Conservation (phyloP, 306 rosid species). For the Malus fusca region DNA sequence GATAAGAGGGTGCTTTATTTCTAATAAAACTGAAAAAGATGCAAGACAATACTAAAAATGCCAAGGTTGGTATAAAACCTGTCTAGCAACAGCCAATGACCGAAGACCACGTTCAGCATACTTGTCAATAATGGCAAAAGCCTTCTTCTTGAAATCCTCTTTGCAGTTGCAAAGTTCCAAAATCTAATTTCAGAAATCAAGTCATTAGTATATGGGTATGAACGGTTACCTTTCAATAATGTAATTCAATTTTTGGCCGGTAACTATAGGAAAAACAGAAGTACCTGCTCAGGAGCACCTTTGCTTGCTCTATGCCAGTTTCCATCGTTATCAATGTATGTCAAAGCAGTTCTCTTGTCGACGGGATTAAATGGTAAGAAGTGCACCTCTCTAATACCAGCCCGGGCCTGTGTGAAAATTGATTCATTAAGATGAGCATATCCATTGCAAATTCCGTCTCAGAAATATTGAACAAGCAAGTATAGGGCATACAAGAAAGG, state of each 20-base stretch:
- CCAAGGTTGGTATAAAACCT: constrained; percentile 42
- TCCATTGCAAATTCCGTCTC: background rate
- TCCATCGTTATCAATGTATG: constrained; percentile 73
- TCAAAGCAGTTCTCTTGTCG: constrained; percentile 97
- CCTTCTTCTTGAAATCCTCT: constrained; percentile 78
- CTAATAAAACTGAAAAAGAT: background rate
- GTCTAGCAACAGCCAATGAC: constrained; percentile 89
- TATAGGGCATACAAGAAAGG: background rate
- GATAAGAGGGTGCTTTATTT: background rate
- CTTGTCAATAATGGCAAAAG: constrained; percentile 63
- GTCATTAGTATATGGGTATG: constrained; percentile 1
- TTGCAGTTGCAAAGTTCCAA: constrained; percentile 67
- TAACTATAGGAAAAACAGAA: constrained; percentile 1
- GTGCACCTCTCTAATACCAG: constrained; percentile 77
- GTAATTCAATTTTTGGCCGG: background rate
- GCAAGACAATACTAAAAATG: background rate
- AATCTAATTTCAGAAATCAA: constrained; percentile 42
- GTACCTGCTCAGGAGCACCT: constrained; percentile 99
- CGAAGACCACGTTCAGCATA: constrained; percentile 98
- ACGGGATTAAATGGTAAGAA: constrained; percentile 95
- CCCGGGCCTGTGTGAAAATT: constrained; percentile 61
- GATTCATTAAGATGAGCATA: background rate
- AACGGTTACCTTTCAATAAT: background rate
- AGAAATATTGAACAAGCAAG: background rate
- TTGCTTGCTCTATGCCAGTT: constrained; percentile 96